Percentiles rank a stretch among this genome's conserved stretches.
Conservation (phyloP, 805 yeast species). For the Osmozyma mogii region DNA sequence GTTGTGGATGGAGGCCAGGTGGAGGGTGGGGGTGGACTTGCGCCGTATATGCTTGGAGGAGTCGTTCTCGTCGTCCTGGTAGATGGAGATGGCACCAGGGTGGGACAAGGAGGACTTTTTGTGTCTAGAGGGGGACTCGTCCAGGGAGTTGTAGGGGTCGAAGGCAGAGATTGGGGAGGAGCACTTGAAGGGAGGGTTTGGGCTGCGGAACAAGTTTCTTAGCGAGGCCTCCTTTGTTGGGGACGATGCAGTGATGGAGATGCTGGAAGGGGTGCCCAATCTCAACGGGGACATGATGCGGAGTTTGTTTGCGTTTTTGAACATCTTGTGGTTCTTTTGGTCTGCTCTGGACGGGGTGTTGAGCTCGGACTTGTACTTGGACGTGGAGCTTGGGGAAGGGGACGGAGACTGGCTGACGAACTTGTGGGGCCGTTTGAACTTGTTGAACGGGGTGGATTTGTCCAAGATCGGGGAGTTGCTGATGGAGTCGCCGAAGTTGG, state of each 20-base stretch:
- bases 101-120: conserved; percentile 6
- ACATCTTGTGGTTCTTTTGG: conserved; percentile 23
- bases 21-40: conserved; percentile 1
- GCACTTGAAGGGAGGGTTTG: conserved; percentile 9
- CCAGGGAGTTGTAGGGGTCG: conserved; percentile 8
- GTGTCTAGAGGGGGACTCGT: conserved; percentile 13
- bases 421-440: conserved; percentile 37
- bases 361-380: conserved; percentile 6
- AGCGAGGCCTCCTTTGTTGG: conserved; percentile 8
- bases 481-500: conserved; percentile 15
- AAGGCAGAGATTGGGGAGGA: conserved; percentile 11
- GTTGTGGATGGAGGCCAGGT: conserved; percentile 7
- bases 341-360: conserved; percentile 4
- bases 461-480: conserved; percentile 13
- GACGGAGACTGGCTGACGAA: conserved; percentile 38
- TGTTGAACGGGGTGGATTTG: conserved; percentile 13
- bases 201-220: conserved; percentile 9
- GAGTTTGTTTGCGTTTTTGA: conserved; percentile 25
- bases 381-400: conserved; percentile 19
- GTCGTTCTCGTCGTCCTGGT: conserved; percentile 5
- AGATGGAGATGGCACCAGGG: conserved; percentile 9
- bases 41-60: not conserved
- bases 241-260: conserved; percentile 3
- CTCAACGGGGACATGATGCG: conserved; percentile 26
- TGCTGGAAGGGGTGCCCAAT: conserved; percentile 3